Base-by-base conservation (phyloP, 345 rosid genomes). In the Lepidium didymum region DNA sequence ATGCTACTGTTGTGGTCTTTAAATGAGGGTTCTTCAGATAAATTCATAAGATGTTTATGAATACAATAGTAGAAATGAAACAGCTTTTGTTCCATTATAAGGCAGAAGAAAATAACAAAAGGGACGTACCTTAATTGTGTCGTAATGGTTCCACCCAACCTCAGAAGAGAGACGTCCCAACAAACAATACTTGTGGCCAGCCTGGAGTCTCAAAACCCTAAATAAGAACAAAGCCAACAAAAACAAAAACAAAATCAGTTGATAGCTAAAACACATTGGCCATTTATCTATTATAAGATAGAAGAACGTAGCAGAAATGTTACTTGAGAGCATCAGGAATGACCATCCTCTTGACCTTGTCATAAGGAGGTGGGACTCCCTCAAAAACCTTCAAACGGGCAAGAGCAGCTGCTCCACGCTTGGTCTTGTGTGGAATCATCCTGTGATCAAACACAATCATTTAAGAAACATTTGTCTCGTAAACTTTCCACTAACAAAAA, bases 151-250 rank as follows among this genome's bases (percentile, higher is more conserved):
- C 96, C 96, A 91, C 25, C 96, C 90, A 59, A 91, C 96, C 68
- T 87, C 86, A 7, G 92, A 83, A 37, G 98, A 87, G 2, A 92
- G 75, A 42, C 75, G 77, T 4, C 96, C 94, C 80, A 89, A 64
- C 76, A 87, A 75, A 77, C 96, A 89, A 76, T 85, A 86, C 54
- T 87, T 88, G 77, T 88, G 97, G 9, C 97, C 96, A 66, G 76
- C 81, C 54, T 85, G 91, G 44, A 91, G 97, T 83, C 96, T 91
- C 92, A 91, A 79, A 4, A 91, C 96, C 94, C 97, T 91, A 44
- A 42, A 5, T 67, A 54, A 69, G 0, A 64, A 37, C 2, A 25
- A 69, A 23, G 3, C 0, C 11, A 25, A 11, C n/a, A 19, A 19
- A 19, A 6, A 18, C 3, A 10, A 11, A 21, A 3, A 49, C 0